phyloP scores from a whole-genome alignment of 306 rosid species.

The Cicer pinnatifidum region DNA sequence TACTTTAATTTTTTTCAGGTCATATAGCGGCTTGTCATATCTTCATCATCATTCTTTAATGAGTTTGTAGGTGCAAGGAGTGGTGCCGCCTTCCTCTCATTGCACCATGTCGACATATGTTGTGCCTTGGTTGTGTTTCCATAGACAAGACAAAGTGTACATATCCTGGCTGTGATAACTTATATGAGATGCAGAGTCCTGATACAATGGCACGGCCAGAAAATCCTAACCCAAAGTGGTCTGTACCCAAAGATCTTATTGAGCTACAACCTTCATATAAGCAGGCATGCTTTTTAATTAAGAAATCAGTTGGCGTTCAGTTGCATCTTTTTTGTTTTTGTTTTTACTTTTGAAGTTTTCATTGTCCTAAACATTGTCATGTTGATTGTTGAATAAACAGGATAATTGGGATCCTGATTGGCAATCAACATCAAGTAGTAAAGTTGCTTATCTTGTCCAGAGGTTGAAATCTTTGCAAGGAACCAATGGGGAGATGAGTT shows the following conservation, averaged over 20 bases:
- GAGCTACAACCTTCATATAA: constrained; percentile 97
- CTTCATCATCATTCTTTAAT: constrained; percentile 16
- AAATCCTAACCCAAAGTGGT: constrained; percentile 96
- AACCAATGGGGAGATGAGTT: constrained; percentile 51
- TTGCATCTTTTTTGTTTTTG: not conserved
- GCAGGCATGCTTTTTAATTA: constrained; percentile 63
- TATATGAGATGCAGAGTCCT: constrained; percentile 90
- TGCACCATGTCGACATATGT: constrained; percentile 88
- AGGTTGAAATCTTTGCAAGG: constrained; percentile 75
- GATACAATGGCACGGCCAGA: constrained; percentile 81
- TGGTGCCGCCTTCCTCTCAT: constrained; percentile 97
- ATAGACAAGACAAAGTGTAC: constrained; percentile 79
- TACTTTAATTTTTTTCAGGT: constrained; percentile 15
- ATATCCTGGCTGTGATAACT: constrained; percentile 80
- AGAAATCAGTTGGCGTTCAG: constrained; percentile 36
- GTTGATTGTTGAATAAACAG: constrained; percentile 56
- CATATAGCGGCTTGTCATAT: constrained; percentile 28
- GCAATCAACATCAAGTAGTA: constrained; percentile 98
- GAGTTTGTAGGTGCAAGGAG: constrained; percentile 70
- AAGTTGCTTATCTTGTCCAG: constrained; percentile 74
- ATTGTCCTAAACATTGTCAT: constrained; percentile 37
- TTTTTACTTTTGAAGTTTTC: not conserved
- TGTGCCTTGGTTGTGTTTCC: constrained; percentile 93
- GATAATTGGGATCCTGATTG: constrained; percentile 99
- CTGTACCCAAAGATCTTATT: constrained; percentile 95